Evolutionary conservation across 2,329 filamentous ascomycete species (phyloP).

Genomic region (Ceratocystiopsis sp.): DNA sequence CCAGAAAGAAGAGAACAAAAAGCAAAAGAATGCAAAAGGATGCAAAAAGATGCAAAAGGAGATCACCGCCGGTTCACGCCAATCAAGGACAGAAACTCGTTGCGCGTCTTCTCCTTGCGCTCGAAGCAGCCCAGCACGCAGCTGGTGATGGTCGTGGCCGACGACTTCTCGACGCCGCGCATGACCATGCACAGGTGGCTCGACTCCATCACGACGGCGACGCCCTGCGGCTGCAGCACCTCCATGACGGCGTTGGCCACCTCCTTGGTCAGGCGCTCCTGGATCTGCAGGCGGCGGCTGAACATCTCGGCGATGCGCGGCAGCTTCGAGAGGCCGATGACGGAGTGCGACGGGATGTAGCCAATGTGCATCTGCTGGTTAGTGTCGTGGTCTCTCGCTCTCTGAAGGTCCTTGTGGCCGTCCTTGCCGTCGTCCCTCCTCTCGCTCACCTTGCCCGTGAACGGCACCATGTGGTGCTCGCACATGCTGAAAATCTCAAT

Average conservation of each 20-base stretch:
- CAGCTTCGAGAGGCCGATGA: slow-evolving; percentile 90
- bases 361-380: slow-evolving; percentile 80
- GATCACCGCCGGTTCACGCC: slow-evolving; percentile 34
- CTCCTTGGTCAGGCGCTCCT: slow-evolving; percentile 91
- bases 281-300: slow-evolving; percentile 78
- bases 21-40: background rate
- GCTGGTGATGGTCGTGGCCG: slow-evolving; percentile 76
- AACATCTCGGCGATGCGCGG: slow-evolving; percentile 97
- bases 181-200: slow-evolving; percentile 98
- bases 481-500: slow-evolving; percentile 91
- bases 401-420: too few species aligned
- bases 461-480: slow-evolving; percentile 94
- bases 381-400: too few species aligned
- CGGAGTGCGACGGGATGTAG: slow-evolving; percentile 81
- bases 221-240: slow-evolving; percentile 80
- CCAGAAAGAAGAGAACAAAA: background rate
- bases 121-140: slow-evolving; percentile 97
- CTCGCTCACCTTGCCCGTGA: slow-evolving; percentile 63
- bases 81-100: slow-evolving; percentile 80
- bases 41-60: background rate
- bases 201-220: slow-evolving; percentile 94
- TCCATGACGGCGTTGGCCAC: slow-evolving; percentile 89
- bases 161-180: slow-evolving; percentile 91
- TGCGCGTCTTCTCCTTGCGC: slow-evolving; percentile 78
- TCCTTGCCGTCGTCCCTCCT: background rate